These are phyloP conservation scores for Boletus albobrunnescens DNA, from an alignment of 1,284 basidiomycete genomes.

Conservation along the genomic window DNA sequence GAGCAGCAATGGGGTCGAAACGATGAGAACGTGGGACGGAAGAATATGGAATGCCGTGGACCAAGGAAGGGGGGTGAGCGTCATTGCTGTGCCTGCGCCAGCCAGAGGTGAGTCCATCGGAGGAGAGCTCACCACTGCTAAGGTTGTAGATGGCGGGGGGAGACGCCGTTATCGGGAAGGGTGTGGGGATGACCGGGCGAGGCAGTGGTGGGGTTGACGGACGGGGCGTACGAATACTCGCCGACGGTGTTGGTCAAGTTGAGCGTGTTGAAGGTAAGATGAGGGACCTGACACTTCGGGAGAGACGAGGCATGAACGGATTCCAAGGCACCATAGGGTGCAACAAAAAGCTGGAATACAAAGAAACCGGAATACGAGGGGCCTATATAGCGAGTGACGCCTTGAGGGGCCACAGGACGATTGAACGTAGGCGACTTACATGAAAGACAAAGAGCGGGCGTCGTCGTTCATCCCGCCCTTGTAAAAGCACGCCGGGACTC, in stretches of 20 bases:
- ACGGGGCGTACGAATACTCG: conserved; percentile 64
- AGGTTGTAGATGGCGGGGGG: conserved; percentile 67
- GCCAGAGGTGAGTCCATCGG: conserved; percentile 60
- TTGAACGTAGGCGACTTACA: conserved; percentile 25
- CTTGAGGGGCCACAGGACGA: conserved; percentile 4
- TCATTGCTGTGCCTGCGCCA: conserved; percentile 64
- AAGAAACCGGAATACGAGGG: conserved; percentile 36
- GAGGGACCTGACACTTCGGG: conserved; percentile 40
- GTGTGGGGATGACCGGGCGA: conserved; percentile 65
- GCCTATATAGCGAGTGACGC: conserved; percentile 20
- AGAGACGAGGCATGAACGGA: conserved; percentile 28
- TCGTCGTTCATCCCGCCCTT: no score
- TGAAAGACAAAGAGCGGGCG: conserved; percentile 32
- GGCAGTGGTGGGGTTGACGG: conserved; percentile 45
- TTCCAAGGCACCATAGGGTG: conserved; percentile 38
- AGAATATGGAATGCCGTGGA: conserved; percentile 47
- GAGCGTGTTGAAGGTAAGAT: conserved; percentile 56
- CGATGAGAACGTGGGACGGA: conserved; percentile 67
- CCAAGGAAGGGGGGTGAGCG: conserved; percentile 55
- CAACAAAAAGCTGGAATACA: conserved; percentile 34
- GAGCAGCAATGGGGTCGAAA: conserved; percentile 66
- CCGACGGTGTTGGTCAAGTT: conserved; percentile 53
- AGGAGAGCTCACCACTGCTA: conserved; percentile 64
- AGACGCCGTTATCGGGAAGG: conserved; percentile 62
- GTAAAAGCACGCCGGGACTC: no score